A percentile compares a stretch with the other conserved stretches of the same genome.
phyloP scores from a whole-genome alignment of 2,329 filamentous ascomycete genomes.

The Fusarium sp. region DNA sequence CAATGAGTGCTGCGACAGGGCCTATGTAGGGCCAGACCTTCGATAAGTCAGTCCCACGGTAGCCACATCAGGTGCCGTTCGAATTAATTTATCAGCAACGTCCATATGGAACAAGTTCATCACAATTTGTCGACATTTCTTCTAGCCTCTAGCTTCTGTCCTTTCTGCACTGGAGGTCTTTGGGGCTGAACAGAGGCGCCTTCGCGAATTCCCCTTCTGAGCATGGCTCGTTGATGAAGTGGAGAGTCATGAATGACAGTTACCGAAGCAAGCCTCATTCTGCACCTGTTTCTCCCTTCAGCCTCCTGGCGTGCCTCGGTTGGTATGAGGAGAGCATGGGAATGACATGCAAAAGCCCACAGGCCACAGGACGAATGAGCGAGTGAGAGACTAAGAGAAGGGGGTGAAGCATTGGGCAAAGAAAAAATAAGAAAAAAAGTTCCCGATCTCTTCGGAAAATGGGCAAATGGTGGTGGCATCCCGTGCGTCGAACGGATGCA shows the following conservation, averaged over 20 bases:
- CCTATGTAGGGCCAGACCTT: constrained; percentile 4
- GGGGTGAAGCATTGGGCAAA: neutral
- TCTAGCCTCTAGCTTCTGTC: neutral
- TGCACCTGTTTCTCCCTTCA: constrained; percentile 3
- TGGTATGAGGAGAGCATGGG: neutral
- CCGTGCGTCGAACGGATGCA: constrained; percentile 33
- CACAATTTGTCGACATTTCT: constrained; percentile 9
- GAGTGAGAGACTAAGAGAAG: neutral
- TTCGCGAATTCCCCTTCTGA: constrained; percentile 28
- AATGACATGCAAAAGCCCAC: constrained; percentile 12
- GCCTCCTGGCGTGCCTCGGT: constrained; percentile 15
- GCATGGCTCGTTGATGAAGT: constrained; percentile 5
- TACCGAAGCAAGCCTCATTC: constrained; percentile 23
- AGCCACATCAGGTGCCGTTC: neutral
- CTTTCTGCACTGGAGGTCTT: neutral
- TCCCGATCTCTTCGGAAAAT: constrained; percentile 36
- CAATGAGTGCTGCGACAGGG: neutral
- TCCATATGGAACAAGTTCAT: neutral
- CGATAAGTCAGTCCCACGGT: neutral
- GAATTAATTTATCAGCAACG: neutral
- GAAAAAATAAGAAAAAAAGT: constrained; percentile 16
- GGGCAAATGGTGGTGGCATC: constrained; percentile 21
- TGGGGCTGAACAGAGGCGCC: neutral
- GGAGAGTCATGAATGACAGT: constrained; percentile 21
- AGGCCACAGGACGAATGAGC: neutral